phyloP scores from a whole-genome alignment of 2,329 filamentous ascomycete species.

The Microsporum canis region DNA sequence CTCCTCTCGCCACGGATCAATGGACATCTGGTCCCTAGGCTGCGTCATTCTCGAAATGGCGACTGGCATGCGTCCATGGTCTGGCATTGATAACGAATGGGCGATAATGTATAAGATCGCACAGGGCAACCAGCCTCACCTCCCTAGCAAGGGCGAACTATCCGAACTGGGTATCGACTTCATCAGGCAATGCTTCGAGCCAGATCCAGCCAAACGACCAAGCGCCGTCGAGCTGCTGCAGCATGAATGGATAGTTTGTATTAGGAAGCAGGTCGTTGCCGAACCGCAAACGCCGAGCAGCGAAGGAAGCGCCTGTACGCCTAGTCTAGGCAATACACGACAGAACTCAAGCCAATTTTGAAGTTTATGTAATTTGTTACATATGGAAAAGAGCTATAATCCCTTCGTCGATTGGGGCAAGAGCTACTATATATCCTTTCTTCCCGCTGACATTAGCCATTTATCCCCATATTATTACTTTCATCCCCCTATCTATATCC shows the following conservation, averaged over 20 bases:
- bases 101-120: conserved; percentile 99
- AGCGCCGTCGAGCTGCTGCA: conserved; percentile 82
- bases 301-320: conserved; percentile 19
- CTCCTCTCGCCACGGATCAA: conserved; percentile 60
- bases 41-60: conserved; percentile 92
- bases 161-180: conserved; percentile 80
- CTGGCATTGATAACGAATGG: conserved; percentile 95
- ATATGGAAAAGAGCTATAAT: neutral
- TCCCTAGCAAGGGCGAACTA: conserved; percentile 73
- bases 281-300: conserved; percentile 30
- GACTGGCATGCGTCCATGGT: conserved; percentile 87
- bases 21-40: conserved; percentile 54
- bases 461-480: neutral
- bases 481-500: neutral
- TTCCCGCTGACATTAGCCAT: neutral
- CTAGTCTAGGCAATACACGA: conserved; percentile 11
- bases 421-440: neutral
- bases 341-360: conserved; percentile 17
- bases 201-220: conserved; percentile 66
- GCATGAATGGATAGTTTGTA: conserved; percentile 70
- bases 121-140: conserved; percentile 81
- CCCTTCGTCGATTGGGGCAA: neutral
- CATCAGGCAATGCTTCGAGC: conserved; percentile 70
- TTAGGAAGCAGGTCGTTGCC: conserved; percentile 38
- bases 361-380: neutral